These are phyloP conservation scores for Agrostemma githago DNA, from an alignment of 148 eudicot genomes.

Conservation along the genomic window DNA sequence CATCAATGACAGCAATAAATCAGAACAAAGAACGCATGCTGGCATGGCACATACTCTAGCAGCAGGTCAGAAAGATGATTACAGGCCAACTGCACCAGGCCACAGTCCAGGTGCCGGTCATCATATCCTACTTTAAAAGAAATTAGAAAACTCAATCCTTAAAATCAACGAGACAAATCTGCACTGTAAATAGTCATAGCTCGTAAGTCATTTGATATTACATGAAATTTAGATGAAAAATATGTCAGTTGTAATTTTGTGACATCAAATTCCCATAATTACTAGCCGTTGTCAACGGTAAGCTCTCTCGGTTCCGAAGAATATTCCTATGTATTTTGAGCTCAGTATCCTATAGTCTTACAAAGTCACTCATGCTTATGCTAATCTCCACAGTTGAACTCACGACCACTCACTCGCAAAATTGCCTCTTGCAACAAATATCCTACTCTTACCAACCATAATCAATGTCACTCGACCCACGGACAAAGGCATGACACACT, in stretches of 20 bases:
- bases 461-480: too few relatives aligned
- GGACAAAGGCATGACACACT: too few relatives aligned
- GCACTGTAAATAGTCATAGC: not conserved
- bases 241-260: not conserved
- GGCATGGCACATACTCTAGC: constrained; percentile 14
- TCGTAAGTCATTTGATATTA: not conserved
- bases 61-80: constrained; percentile 29
- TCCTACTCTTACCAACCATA: too few relatives aligned
- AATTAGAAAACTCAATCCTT: constrained; percentile 26
- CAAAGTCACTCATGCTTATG: not conserved
- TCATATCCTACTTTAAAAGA: constrained; percentile 16
- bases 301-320: too few relatives aligned
- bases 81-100: constrained; percentile 37
- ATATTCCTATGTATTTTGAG: too few relatives aligned
- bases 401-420: not conserved
- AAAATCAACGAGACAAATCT: constrained; percentile 11
- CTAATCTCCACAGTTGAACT: not conserved
- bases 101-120: constrained; percentile 61
- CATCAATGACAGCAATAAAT: constrained; percentile 7
- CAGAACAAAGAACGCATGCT: constrained; percentile 10
- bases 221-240: constrained; percentile 7
- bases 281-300: too few relatives aligned
- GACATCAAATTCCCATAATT: not conserved
- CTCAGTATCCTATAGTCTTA: too few relatives aligned
- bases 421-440: not conserved